Evolutionary conservation across 768 basidiomycete species (phyloP).

Genomic region (Rossbeevera mucosa): DNA sequence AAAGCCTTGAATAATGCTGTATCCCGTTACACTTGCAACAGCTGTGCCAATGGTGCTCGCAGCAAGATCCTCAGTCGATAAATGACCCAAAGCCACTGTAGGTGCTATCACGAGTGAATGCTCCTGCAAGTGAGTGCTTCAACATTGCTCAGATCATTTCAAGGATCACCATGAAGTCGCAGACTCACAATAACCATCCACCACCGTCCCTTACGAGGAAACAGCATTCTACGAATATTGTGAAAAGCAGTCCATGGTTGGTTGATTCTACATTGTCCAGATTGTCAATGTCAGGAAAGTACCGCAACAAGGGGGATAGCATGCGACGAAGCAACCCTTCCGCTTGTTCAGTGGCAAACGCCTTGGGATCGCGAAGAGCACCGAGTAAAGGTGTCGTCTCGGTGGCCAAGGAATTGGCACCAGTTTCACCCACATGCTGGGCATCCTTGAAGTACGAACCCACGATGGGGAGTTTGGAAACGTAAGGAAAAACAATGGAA

Average conservation of each 20-base stretch:
- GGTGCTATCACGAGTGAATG: slow-evolving; percentile 24
- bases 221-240: slow-evolving; percentile 15
- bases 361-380: slow-evolving; percentile 19
- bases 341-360: slow-evolving; percentile 17
- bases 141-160: background rate
- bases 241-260: slow-evolving; percentile 6
- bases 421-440: slow-evolving; percentile 1
- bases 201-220: slow-evolving; percentile 22
- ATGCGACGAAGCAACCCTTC: slow-evolving; percentile 16
- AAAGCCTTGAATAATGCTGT: slow-evolving; percentile 38
- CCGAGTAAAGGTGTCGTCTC: slow-evolving; percentile 26
- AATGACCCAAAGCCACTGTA: slow-evolving; percentile 45
- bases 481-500: slow-evolving; percentile 8
- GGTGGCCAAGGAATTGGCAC: slow-evolving; percentile 1
- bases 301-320: slow-evolving; percentile 10
- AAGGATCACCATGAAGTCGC: background rate
- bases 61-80: slow-evolving; percentile 50
- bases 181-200: slow-evolving; percentile 21
- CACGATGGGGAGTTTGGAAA: slow-evolving; percentile 19
- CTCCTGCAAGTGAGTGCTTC: slow-evolving; percentile 19
- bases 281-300: slow-evolving; percentile 18
- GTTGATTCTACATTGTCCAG: slow-evolving; percentile 14
- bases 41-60: slow-evolving; percentile 42
- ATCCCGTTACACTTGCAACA: slow-evolving; percentile 40
- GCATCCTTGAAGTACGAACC: slow-evolving; percentile 17